These are phyloP conservation scores for Aureobasidium zeae DNA, from an alignment of 2,329 filamentous ascomycete genomes.

Conservation along the genomic window DNA sequence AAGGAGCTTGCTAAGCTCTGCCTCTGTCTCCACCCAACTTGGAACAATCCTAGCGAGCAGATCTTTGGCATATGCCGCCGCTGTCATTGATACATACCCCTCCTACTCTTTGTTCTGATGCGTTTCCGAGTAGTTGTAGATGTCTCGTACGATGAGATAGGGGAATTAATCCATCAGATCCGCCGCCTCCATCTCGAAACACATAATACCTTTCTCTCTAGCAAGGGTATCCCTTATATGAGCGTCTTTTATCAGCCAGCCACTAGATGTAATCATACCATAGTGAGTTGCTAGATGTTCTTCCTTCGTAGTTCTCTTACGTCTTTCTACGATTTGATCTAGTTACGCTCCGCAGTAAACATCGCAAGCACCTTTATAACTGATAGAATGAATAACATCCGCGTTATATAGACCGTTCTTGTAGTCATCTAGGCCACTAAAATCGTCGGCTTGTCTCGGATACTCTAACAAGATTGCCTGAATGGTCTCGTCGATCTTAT, in stretches of 20 bases:
- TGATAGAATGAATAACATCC: not conserved
- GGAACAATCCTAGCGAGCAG: constrained; percentile 8
- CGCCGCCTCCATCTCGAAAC: constrained; percentile 20
- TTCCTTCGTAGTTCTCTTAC: not conserved
- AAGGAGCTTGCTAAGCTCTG: not conserved
- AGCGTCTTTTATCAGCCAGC: constrained; percentile 21
- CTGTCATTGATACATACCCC: constrained; percentile 20
- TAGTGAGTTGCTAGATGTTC: constrained; percentile 27
- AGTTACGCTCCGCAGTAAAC: not conserved
- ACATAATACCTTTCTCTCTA: constrained; percentile 15
- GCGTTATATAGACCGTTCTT: not conserved
- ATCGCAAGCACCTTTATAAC: not conserved
- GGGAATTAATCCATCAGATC: constrained; percentile 15
- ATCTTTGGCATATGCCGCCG: constrained; percentile 22
- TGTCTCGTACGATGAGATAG: constrained; percentile 23
- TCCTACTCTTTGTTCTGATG: constrained; percentile 24
- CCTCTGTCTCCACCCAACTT: constrained; percentile 7
- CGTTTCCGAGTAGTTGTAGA: constrained; percentile 23
- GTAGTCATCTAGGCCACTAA: not conserved
- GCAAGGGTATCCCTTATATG: constrained; percentile 1
- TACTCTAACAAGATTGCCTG: not conserved
- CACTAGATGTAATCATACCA: constrained; percentile 33
- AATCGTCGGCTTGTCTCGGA: not conserved
- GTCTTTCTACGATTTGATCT: too few species aligned
- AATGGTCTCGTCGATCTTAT: not conserved